phyloP scores from a whole-genome alignment of 2,329 filamentous ascomycete genomes.

The Fusarium dimerum region DNA sequence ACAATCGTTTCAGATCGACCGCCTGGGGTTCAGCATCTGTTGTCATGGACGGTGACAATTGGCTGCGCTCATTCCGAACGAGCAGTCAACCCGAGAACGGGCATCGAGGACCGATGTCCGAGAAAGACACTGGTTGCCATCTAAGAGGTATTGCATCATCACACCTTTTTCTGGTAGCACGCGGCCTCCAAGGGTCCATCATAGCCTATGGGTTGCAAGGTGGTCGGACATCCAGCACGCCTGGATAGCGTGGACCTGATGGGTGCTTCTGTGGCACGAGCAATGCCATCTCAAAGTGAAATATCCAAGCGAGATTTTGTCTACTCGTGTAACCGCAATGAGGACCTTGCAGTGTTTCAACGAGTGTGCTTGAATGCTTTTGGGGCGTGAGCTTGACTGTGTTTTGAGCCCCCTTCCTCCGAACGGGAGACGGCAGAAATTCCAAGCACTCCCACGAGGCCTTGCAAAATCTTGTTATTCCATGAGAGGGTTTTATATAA shows the following conservation, averaged over 20 bases:
- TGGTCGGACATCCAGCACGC: constrained; percentile 7
- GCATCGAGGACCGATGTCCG: constrained; percentile 15
- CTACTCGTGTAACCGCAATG: constrained; percentile 21
- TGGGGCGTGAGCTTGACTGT: constrained; percentile 11
- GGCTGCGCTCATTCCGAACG: constrained; percentile 13
- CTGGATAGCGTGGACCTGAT: constrained; percentile 12
- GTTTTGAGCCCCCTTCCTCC: constrained; percentile 11
- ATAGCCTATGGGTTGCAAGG: constrained; percentile 7
- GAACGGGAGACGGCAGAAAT: constrained; percentile 23
- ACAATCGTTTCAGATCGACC: constrained; percentile 21
- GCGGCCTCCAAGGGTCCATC: constrained; percentile 10
- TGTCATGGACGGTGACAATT: constrained; percentile 14
- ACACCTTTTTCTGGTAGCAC: constrained; percentile 23
- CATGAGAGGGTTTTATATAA: constrained; percentile 13
- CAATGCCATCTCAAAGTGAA: constrained; percentile 17
- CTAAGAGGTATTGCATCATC: constrained; percentile 20
- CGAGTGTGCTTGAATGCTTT: constrained; percentile 6
- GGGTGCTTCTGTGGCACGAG: constrained; percentile 18
- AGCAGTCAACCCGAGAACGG: constrained; percentile 19
- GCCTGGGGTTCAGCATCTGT: constrained; percentile 17
- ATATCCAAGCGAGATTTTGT: constrained; percentile 21
- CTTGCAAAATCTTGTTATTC: constrained; percentile 19
- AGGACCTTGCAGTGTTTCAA: constrained; percentile 5
- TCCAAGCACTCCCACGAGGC: constrained; percentile 22
- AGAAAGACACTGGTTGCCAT: constrained; percentile 9